Base-by-base conservation (phyloP, 2,329 filamentous ascomycete species). In the Penicillium decumbens region DNA sequence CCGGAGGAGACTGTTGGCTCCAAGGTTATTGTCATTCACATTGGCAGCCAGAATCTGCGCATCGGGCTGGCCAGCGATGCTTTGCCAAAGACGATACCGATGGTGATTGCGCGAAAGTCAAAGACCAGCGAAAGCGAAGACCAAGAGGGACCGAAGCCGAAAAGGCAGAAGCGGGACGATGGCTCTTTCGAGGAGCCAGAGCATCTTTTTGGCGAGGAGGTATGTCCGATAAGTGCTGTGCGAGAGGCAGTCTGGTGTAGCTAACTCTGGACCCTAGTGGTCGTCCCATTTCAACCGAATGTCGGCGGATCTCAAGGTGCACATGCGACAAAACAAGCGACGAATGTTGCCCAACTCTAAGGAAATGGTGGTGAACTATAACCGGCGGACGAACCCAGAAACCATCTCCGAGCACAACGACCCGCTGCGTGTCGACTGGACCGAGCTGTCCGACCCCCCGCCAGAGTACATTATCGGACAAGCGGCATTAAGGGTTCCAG, bases 311-410 rank as follows among this genome's bases (percentile, higher is more conserved):
- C 81, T 98, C 53, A 95, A 95, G 72, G 75, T 85, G 2, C 87
- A 89, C 44, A 95, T 97, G 88, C 85, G 92, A 54, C 82, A 84
- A 59, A 95, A 95, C 73, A 97, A 97, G 77, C 85, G 89, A 65
- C 88, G 95, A 67, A 91, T 96, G 13, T 74, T 97, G 43, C 93
- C 93, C n/a, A 97, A 97, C 67, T 96, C 91, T 0, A 95, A 95
- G 69, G 93, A 98, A 65, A 77, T 96, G 50, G 92, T 96, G 1
- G 83, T 91, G 57, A 97, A 95, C 65, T 97, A 88, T 78, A 98
- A 98, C 70, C 83, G 88, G 45, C 82, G 89, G 41, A 88, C 84
- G 0, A 83, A 87, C 29, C 85, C 89, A 6, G 93, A 97, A 59
- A 81, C 86, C 42, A 97, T 98, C 52, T 85, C 88, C 4, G 88